Base-by-base conservation (phyloP, 768 basidiomycete species). In the Tylopilus felleus region DNA sequence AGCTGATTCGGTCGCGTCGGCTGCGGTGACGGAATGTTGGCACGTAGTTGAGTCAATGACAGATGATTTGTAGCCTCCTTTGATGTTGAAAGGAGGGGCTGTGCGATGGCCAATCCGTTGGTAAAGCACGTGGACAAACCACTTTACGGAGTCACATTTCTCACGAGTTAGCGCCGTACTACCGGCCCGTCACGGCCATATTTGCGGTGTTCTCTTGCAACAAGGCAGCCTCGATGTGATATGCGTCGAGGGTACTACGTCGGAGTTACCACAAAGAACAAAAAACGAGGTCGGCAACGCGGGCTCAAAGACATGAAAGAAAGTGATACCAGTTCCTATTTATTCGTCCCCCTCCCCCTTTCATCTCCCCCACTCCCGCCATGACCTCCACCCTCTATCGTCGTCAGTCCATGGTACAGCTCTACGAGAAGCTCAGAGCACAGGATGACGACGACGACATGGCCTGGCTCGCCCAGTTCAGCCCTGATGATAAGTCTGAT, bases 1-100 rank as follows among this genome's bases (percentile, higher is more conserved):
- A 87, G 61, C 76, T 83, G 43, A 84, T 88, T 71, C 84, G 87
- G 49, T 89, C 86, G 44, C 78, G 80, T 51, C 74, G 82, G 57
- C 65, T 74, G 50, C 63, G 66, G 55, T 69, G 52, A 59, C 63
- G 39, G 42, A 44, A 40, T 50, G n/a, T 49, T 25, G 48, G 35
- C 51, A 40, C 36, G 36, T 46, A 45, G 51, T 56, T 46, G 53
- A 48, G 55, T 58, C 38, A 27, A 51, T 55, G 39, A 43, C 52
- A 48, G 42, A 57, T 64, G 58, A 51, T 33, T 5, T 14, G 31
- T 9, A 2, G 31, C 31, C 14, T 47, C 35, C 19, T 19, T 17
- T 51, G 38, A 33, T n/a, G 8, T 16, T 33, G 33, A 59, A 59
- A 59, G 51, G 54, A 51, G 41, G 23, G 59, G 67, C 60, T 59